Percentiles rank a stretch among this genome's conserved stretches.
phyloP scores from a whole-genome alignment of 768 basidiomycete species.

The Lentinus tigrinus region DNA sequence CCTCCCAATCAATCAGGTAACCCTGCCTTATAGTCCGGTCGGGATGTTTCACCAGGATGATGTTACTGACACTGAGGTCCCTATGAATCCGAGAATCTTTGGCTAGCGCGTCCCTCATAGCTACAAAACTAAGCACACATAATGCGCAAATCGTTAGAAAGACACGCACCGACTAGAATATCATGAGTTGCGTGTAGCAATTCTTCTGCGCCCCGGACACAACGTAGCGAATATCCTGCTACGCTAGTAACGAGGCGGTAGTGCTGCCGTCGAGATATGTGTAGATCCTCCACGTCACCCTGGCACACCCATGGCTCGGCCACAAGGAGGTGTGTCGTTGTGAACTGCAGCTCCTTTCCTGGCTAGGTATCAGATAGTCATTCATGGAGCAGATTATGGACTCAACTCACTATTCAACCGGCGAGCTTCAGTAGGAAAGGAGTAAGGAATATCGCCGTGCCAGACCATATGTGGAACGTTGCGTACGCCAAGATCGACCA shows the following conservation, averaged over 20 bases:
- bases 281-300: not conserved
- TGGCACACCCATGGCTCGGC: not conserved
- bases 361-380: slow-evolving; percentile 27
- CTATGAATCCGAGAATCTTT: slow-evolving; percentile 3
- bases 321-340: not conserved
- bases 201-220: slow-evolving; percentile 4
- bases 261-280: not conserved
- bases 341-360: not conserved
- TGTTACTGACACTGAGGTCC: slow-evolving; percentile 8
- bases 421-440: not conserved
- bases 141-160: not conserved
- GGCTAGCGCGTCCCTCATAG: not conserved
- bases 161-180: slow-evolving; percentile 1
- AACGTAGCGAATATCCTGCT: not conserved
- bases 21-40: not conserved
- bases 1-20: slow-evolving; percentile 13
- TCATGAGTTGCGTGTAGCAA: slow-evolving; percentile 4
- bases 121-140: not conserved
- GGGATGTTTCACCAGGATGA: slow-evolving; percentile 1
- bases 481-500: not conserved
- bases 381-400: not conserved
- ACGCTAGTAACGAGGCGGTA: slow-evolving; percentile 5
- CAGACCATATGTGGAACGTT: not conserved
- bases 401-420: not conserved
- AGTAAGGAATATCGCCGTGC: slow-evolving; percentile 4